Percentiles rank a stretch among this genome's conserved stretches.
Evolutionary conservation across 2,329 filamentous ascomycete species (phyloP).

Genomic region (Trichoderma endophyticum): DNA sequence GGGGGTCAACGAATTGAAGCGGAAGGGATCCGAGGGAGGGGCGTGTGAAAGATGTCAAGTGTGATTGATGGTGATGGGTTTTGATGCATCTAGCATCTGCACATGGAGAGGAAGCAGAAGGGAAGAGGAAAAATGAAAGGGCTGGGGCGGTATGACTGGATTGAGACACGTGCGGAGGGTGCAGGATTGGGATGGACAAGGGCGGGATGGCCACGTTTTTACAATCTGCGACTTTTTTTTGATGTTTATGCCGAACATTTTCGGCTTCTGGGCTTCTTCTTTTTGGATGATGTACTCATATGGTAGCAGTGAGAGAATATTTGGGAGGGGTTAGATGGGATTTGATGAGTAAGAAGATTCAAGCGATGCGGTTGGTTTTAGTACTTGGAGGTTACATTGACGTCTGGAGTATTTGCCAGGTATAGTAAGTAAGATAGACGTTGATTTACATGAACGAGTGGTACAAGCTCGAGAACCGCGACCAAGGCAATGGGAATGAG

Average conservation of each 20-base stretch:
- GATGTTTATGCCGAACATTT: not conserved
- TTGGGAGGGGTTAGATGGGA: not conserved
- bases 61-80: not conserved
- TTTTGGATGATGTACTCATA: not conserved
- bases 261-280: not conserved
- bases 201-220: constrained; percentile 9
- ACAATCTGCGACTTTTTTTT: not conserved
- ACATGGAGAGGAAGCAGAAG: not conserved
- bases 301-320: not conserved
- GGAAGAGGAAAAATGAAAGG: not conserved
- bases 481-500: not conserved
- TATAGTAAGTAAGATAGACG: not conserved
- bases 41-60: not conserved
- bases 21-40: not conserved
- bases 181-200: not conserved
- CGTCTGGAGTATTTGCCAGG: not conserved
- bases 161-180: constrained; percentile 6
- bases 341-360: not conserved
- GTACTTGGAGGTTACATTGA: not conserved
- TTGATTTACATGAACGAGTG: not conserved
- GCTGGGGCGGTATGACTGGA: not conserved
- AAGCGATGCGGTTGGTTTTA: not conserved
- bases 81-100: not conserved
- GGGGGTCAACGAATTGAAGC: not conserved
- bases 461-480: not conserved